Evolutionary conservation across 2,329 filamentous ascomycete species (phyloP).

Genomic region (Colletotrichum sojae): DNA sequence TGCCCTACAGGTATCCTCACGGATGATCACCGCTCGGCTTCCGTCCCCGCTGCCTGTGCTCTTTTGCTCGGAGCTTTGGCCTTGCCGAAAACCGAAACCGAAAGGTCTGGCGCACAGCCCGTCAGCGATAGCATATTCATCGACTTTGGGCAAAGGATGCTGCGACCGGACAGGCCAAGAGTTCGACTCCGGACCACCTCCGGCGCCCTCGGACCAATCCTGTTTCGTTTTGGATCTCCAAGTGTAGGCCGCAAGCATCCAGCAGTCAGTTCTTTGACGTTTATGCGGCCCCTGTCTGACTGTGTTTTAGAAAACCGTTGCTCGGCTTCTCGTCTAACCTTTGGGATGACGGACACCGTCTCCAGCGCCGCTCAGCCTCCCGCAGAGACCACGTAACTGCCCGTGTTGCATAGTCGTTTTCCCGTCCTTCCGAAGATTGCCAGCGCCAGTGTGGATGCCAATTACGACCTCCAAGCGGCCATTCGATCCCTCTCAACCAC

Average conservation of each 20-base stretch:
- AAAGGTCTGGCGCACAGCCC: constrained; percentile 1
- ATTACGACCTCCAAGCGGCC: neutral
- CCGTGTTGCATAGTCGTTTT: neutral
- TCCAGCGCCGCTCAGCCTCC: neutral
- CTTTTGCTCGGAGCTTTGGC: neutral
- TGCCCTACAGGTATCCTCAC: neutral
- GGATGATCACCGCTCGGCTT: constrained; percentile 12
- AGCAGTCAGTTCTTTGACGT: constrained; percentile 16
- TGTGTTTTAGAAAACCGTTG: constrained; percentile 33
- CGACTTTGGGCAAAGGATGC: neutral
- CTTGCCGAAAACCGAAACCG: constrained; percentile 14
- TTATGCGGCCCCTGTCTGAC: constrained; percentile 14
- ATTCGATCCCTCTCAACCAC: neutral
- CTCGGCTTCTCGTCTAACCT: constrained; percentile 15
- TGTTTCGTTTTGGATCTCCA: neutral
- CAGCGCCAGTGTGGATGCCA: too few relatives aligned
- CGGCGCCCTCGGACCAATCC: neutral
- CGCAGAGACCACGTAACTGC: neutral
- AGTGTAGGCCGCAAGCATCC: neutral
- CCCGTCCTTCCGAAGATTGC: neutral
- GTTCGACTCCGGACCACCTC: neutral
- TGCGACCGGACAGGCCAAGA: constrained; percentile 9
- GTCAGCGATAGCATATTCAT: neutral
- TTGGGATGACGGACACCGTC: constrained; percentile 1
- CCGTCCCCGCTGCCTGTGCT: constrained; percentile 9